Base-by-base conservation (phyloP, 306 rosid genomes). In the Prunus mume region DNA sequence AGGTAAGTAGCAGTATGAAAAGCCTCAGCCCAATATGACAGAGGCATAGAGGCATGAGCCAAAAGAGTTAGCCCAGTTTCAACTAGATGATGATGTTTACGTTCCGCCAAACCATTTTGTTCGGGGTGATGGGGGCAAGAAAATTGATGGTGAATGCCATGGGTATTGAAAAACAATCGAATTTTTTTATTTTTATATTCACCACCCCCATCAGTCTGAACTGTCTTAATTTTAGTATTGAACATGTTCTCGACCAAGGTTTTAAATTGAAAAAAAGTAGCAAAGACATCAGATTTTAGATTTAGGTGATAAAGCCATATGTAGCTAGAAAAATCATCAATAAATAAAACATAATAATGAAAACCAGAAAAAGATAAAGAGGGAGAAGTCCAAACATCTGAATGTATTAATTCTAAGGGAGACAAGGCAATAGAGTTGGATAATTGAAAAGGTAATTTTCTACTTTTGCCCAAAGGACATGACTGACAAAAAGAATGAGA, bases 131-230 rank as follows among this genome's bases (percentile, higher is more conserved):
- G 8, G 4, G 71, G 46, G 7, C 68, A 43, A 0, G 71, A 5
- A 19, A 14, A 38, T 0, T 30, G 14, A 41, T 30, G 47, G 1
- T 9, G 19, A n/a, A 67, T 67, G 3, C 30, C 71, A 10, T 24
- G 20, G 2, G 1, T 43, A 0, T 9, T 0, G 2, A 17, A 67
- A 2, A 43, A n/a, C 0, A 1, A 4, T 18, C 1, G 0, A 43
- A 14, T 2, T 1, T 2, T 5, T 1, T 38, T 12, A 11, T 12
- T n/a, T 12, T 18, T 12, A 19, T 38, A 67, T n/a, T 67, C 55
- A 3, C 73, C 56, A 9, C 73, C 73, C 3, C 41, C 15, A 46
- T 68, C 38, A 2, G 12, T 3, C 12, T 68, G 20, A 2, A 68
- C 1, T 0, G 0, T 6, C 10, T 45, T 19, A 1, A 67, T 45